Base-by-base conservation (phyloP, 306 rosid genomes). In the Cyamopsis tetragonoloba region DNA sequence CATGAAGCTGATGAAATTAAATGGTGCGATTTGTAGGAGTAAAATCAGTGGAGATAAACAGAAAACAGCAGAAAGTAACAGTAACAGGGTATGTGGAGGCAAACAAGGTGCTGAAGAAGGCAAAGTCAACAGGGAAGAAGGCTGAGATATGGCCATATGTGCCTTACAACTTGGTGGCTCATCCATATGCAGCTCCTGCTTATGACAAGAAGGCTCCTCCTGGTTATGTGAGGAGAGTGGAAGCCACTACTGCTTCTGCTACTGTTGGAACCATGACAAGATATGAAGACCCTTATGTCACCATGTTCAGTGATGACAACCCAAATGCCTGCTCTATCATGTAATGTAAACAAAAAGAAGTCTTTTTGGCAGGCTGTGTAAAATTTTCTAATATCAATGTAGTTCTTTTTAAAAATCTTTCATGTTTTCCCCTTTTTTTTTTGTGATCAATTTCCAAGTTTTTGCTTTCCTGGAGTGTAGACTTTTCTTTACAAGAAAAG, bases 121-220 rank as follows among this genome's bases (percentile, higher is more conserved):
- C 96, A 0, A 88, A 93, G 63, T 85, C 97, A 69, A 93, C 97
- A 14, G 97, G 97, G 65, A 93, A 93, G 32, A 90, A 27, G 72
- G 84, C 91, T 58, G 99, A 93, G 87, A 86, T 93, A 63, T 93
- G 99, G 99, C 99, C 97, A 0, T 93, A 93, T 68, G 89, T 93
- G 7, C 99, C 99, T 46, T 86, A 85, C 88, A 88, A 78, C 70
- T 47, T 88, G 57, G 96, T 86, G 88, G 84, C 95, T 65, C 96
- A 90, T 39, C 99, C 99, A 18, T 93, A 83, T 20, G 66, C 89
- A 41, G 86, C 91, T 70, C 81, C 75, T 34, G 81, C 89, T 72
- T 93, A 93, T 82, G 99, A 93, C 88, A 93, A 90, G 88, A 93
- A 38, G 65, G 99, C 99, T 67, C 99, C 99, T 78, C 86, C 99